Base-by-base conservation (phyloP, 306 rosid species). In the Cicer bijugum region DNA sequence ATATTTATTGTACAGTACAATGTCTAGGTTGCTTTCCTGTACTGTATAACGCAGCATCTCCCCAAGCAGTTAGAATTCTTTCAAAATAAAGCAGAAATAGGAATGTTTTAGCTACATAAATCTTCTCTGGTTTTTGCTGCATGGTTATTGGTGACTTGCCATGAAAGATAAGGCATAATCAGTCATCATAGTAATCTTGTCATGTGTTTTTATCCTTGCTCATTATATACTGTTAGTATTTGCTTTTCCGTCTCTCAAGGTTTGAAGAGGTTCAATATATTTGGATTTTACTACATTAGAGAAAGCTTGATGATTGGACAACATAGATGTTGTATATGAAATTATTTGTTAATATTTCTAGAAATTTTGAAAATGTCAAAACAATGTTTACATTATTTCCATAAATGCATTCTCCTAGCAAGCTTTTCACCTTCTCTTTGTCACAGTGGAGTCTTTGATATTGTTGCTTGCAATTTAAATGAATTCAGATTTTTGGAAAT, bases 1-100 rank as follows among this genome's bases (percentile, higher is more conserved):
- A 9, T 64, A 57, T 63, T 52, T 55, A 20, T 79, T 77, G 76
- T 77, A 47, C 71, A 77, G 67, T 35, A 59, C 16, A 28, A 57
- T 62, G 50, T 63, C 56, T 69, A 46, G 33, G 64, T 20, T 83
- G 47, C 38, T 64, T 68, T 66, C 61, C 37, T 50, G 14, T 78
- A 19, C 60, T 65, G 15, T 55, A 40, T 35, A 64, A 55, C 40
- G 66, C 78, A 69, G 52, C 60, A 4, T 79, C 38, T 59, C 72
- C 33, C 67, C 53, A 39, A 28, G 46, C 81, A 9, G 48, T 72
- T 48, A 56, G 72, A 50, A 10, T 59, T 43, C 61, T 75, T 78
- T 48, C 16, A 16, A 7, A 52, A 45, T 47, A 59, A 56, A 70
- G 59, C 52, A 59, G 38, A 50, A 75, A 69, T 56, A 52, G 51